A percentile compares a stretch with the other conserved stretches of the same genome.
Evolutionary conservation across 345 rosid genomes (phyloP).

Genomic region (Arabidopsis suecica): DNA sequence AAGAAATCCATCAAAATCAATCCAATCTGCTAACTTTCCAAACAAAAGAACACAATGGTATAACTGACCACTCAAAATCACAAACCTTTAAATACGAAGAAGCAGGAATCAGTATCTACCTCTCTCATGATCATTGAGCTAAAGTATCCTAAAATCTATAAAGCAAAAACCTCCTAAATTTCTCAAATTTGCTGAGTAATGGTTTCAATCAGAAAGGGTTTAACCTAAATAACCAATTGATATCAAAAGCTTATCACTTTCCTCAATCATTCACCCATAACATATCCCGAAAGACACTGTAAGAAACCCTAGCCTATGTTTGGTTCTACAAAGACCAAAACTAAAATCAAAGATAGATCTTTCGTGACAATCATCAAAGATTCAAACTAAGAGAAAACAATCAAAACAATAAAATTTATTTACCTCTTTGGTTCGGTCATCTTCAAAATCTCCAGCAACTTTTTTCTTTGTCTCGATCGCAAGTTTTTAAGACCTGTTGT

Average conservation of each 20-base stretch:
- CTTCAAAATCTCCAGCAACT: conserved; percentile 30
- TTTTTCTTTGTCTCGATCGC: conserved; percentile 26
- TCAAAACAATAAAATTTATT: not conserved
- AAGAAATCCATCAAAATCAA: not conserved
- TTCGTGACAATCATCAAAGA: not conserved
- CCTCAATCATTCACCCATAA: not conserved
- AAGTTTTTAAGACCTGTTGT: not conserved
- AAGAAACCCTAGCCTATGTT: conserved; percentile 36
- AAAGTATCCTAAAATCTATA: not conserved
- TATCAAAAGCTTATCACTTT: conserved; percentile 1
- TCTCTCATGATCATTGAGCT: conserved; percentile 1
- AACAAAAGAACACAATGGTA: not conserved
- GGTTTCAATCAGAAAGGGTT: conserved; percentile 5
- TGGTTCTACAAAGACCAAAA: conserved; percentile 7
- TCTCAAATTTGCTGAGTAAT: not conserved
- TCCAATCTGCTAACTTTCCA: not conserved
- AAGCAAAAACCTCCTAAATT: not conserved
- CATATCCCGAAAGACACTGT: conserved; percentile 8
- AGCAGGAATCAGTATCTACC: conserved; percentile 1
- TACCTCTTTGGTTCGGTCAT: conserved; percentile 44
- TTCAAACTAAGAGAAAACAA: not conserved
- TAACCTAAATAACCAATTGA: not conserved
- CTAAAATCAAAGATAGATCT: not conserved
- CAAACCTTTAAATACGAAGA: not conserved
- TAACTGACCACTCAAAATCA: conserved; percentile 7